Base-by-base conservation (phyloP, 352 stramenopile genomes). In the Discostella stelligera region DNA sequence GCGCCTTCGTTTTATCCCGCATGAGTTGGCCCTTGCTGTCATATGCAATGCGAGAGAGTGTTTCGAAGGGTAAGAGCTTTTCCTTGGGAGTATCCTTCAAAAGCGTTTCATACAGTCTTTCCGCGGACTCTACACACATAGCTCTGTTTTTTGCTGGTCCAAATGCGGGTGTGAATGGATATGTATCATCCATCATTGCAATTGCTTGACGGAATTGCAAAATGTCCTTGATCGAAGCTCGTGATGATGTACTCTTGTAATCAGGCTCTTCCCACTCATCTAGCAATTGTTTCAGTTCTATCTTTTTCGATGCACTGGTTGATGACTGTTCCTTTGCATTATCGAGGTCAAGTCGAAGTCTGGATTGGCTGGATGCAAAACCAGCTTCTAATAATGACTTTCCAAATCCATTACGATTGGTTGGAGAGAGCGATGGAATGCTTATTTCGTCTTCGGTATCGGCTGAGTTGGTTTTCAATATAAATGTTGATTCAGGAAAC, bases 111-210 rank as follows among this genome's bases (percentile, higher is more conserved):
- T 88, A 93, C 13, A 89, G 44, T 13, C 59, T 23, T 50, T 88
- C 55, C 18, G 85, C 77, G 25, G 83, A 90, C 32, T 76, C 59
- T 16, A 91, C 82, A 27, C 79, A 82, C 20, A 80, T 54, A 56
- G 84, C 50, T 61, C 86, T 70, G 8, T 62, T 87, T 10, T 73
- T 74, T 20, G 79, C 79, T 14, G 63, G 44, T 14, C 84, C 84
- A 71, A 90, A 90, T 44, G 20, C 37, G 23, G 23, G 21, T 56
- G 68, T 82, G 64, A 91, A 89, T 16, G 78, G 79, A 74, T 82
- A 89, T 3, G 44, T 62, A 27, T 74, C 71, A 37, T 85, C 68
- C 71, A 91, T 81, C 18, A 82, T 79, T 14, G 76, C 70, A 25
- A 92, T 59, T 4, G 82, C 80, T 71, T 86, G 74, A 3, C 87